These are phyloP conservation scores for Mollisiaceae sp. DNA, from an alignment of 2,329 filamentous ascomycete genomes.

Conservation along the genomic window DNA sequence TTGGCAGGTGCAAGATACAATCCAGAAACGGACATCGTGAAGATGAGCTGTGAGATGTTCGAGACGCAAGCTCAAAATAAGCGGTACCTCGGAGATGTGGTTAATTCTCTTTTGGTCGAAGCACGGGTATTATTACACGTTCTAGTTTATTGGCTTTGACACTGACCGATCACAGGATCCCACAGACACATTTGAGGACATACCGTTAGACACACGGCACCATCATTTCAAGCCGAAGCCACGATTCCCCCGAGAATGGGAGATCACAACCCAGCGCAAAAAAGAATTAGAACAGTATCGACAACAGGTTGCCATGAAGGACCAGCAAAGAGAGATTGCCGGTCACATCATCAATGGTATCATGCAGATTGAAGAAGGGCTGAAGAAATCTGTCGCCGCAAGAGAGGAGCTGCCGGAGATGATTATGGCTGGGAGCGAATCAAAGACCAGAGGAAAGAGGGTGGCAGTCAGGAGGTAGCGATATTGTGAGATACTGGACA, in stretches of 20 bases:
- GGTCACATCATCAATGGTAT: constrained; percentile 65
- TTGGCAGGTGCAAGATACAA: constrained; percentile 87
- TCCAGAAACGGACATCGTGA: constrained; percentile 78
- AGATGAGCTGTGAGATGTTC: constrained; percentile 90
- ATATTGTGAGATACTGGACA: constrained; percentile 12
- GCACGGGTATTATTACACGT: constrained; percentile 60
- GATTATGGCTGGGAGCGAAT: constrained; percentile 30
- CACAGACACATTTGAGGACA: constrained; percentile 82
- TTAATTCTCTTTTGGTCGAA: constrained; percentile 73
- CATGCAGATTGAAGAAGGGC: constrained; percentile 51
- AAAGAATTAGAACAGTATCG: constrained; percentile 68
- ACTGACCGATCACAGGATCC: constrained; percentile 57
- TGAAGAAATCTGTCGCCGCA: constrained; percentile 34
- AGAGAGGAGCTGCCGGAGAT: constrained; percentile 38
- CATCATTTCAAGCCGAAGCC: constrained; percentile 71
- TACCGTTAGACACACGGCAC: constrained; percentile 89
- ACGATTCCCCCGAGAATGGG: constrained; percentile 83
- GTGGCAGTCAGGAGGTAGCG: constrained; percentile 36
- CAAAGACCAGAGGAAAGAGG: constrained; percentile 28
- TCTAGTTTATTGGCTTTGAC: neutral
- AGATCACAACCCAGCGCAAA: constrained; percentile 72
- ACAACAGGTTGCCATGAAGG: constrained; percentile 54
- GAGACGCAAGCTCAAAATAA: constrained; percentile 95
- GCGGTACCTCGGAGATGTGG: constrained; percentile 82
- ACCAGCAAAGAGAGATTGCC: constrained; percentile 58